Percentiles rank a stretch among this genome's conserved stretches.
Conservation (phyloP, 257 asterid species). For the Coffea eugenioides region DNA sequence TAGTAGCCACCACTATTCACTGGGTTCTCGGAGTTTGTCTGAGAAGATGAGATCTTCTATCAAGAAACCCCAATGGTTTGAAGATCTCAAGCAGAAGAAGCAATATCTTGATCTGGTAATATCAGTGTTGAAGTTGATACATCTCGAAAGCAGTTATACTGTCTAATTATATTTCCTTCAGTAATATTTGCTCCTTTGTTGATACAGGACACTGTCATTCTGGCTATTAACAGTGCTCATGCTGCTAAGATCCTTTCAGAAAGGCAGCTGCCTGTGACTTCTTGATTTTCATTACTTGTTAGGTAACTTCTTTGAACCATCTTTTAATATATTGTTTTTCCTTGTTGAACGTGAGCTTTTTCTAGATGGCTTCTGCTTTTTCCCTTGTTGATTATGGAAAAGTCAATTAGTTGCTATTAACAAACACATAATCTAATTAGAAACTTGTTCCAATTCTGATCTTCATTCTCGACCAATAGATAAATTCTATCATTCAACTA, state of each 20-base stretch:
- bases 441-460: too few relatives aligned
- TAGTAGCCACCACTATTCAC: conserved; percentile 74
- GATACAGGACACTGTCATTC: conserved; percentile 63
- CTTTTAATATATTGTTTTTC: too few relatives aligned
- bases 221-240: conserved; percentile 72
- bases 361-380: too few relatives aligned
- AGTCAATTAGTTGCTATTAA: too few relatives aligned
- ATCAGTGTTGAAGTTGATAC: conserved; percentile 17
- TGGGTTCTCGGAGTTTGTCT: conserved; percentile 37
- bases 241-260: conserved; percentile 57
- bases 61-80: conserved; percentile 83
- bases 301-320: too few relatives aligned
- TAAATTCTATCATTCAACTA: too few relatives aligned
- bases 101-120: conserved; percentile 67
- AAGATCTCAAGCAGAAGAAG: conserved; percentile 53
- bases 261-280: conserved; percentile 32
- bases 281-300: too few relatives aligned
- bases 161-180: neutral
- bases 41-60: conserved; percentile 31
- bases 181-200: conserved; percentile 7
- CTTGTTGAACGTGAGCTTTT: too few relatives aligned
- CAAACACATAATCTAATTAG: too few relatives aligned
- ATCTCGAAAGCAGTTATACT: conserved; percentile 16
- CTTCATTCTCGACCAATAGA: too few relatives aligned
- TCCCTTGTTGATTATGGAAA: too few relatives aligned